phyloP scores from a whole-genome alignment of 2,329 filamentous ascomycete species.

The Colletotrichum tofieldiae region DNA sequence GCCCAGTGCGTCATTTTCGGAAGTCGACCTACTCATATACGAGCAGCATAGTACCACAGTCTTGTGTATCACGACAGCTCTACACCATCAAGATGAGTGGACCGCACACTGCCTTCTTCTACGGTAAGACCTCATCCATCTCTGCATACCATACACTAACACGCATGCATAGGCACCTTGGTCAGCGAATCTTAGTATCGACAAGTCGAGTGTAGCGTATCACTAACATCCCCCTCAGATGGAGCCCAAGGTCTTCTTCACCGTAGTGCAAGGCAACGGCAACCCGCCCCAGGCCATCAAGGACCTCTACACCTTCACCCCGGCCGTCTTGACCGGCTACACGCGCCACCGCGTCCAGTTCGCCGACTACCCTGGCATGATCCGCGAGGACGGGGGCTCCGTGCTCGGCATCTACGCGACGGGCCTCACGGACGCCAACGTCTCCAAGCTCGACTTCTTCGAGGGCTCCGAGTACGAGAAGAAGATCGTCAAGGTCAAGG shows the following conservation, averaged over 20 bases:
- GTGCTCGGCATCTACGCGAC: constrained; percentile 85
- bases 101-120: constrained; percentile 69
- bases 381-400: constrained; percentile 67
- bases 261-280: constrained; percentile 80
- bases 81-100: constrained; percentile 55
- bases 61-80: not conserved
- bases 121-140: constrained; percentile 59
- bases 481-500: constrained; percentile 67
- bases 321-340: constrained; percentile 83
- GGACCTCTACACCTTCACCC: constrained; percentile 75
- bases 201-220: constrained; percentile 38
- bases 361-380: constrained; percentile 87
- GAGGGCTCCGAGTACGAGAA: constrained; percentile 84
- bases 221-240: constrained; percentile 64
- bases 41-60: not conserved
- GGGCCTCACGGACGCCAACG: constrained; percentile 83
- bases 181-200: constrained; percentile 45
- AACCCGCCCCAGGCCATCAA: constrained; percentile 63
- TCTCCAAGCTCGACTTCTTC: constrained; percentile 83
- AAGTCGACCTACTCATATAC: not conserved
- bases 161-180: constrained; percentile 51
- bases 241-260: constrained; percentile 89
- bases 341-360: constrained; percentile 77
- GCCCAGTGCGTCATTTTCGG: not conserved
- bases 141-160: constrained; percentile 9